These are phyloP conservation scores for Hypholoma sublateritium DNA, from an alignment of 768 basidiomycete species.

Conservation along the genomic window DNA sequence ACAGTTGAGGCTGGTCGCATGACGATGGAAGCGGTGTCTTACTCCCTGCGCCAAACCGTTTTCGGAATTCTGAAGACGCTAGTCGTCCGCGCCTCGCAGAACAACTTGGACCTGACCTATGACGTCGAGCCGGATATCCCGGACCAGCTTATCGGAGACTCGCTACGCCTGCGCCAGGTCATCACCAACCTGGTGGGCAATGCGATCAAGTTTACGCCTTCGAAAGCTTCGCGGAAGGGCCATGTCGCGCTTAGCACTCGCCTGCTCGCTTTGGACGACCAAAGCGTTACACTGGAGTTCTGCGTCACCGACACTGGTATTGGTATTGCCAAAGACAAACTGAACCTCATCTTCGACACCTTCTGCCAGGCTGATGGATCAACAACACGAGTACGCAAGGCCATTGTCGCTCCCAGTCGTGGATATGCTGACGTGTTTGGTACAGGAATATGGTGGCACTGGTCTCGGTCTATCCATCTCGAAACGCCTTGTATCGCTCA, in stretches of 20 bases:
- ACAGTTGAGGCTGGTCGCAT: constrained; percentile 97
- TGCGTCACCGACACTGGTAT: constrained; percentile 98
- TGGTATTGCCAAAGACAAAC: constrained; percentile 97
- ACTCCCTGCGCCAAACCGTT: constrained; percentile 94
- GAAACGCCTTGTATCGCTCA: constrained; percentile 93
- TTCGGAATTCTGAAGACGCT: constrained; percentile 98
- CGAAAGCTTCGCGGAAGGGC: constrained; percentile 75
- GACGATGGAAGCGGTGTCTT: constrained; percentile 99
- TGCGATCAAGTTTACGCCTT: constrained; percentile 95
- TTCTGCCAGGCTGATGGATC: constrained; percentile 99
- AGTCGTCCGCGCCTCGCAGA: constrained; percentile 95
- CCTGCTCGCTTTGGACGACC: constrained; percentile 74
- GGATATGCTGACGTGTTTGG: not conserved
- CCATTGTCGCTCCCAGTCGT: constrained; percentile 9
- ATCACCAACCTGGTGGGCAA: constrained; percentile 96
- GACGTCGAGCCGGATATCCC: constrained; percentile 95
- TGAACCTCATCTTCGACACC: constrained; percentile 98
- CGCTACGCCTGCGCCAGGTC: constrained; percentile 90
- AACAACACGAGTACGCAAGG: constrained; percentile 75
- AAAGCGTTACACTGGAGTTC: constrained; percentile 90
- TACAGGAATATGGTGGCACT: constrained; percentile 93
- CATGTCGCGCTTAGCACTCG: constrained; percentile 89
- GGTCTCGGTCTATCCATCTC: constrained; percentile 97
- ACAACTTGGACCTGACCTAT: constrained; percentile 93
- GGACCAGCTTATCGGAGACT: constrained; percentile 96